Conservation (phyloP, 495 filamentous ascomycete genomes). For the Opeltia flavorubescens region DNA sequence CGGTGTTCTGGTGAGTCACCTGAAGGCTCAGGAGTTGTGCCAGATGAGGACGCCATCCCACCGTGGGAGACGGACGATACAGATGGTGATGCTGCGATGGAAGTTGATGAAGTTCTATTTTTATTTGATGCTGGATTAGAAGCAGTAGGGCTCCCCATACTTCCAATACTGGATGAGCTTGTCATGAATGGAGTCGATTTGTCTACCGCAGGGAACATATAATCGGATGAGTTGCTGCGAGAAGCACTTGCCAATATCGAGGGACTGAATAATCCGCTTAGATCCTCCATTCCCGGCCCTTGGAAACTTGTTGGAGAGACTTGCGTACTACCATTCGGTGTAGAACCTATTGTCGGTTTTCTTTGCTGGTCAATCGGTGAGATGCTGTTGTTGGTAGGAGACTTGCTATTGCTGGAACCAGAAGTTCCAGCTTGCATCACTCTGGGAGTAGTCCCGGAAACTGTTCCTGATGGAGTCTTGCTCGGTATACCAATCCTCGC, state of each 20-base stretch:
- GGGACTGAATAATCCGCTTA: slow-evolving; percentile 32
- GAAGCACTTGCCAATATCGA: slow-evolving; percentile 25
- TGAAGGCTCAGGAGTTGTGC: slow-evolving; percentile 60
- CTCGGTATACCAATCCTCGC: slow-evolving; percentile 14
- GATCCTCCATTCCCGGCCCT: slow-evolving; percentile 20
- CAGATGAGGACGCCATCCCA: slow-evolving; percentile 56
- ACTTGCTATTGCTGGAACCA: slow-evolving; percentile 8
- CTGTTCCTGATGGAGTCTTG: slow-evolving; percentile 13
- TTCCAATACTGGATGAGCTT: slow-evolving; percentile 6
- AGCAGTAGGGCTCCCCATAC: slow-evolving; percentile 8
- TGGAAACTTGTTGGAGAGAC: slow-evolving; percentile 19
- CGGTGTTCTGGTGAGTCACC: slow-evolving; percentile 34
- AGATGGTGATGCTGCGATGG: slow-evolving; percentile 36
- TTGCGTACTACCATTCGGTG: not conserved
- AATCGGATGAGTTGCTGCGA: slow-evolving; percentile 12
- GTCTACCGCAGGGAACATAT: slow-evolving; percentile 7
- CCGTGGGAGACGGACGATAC: slow-evolving; percentile 40
- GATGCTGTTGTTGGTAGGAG: not conserved
- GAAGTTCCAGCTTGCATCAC: slow-evolving; percentile 15
- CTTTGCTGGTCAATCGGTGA: slow-evolving; percentile 8
- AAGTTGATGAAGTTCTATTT: slow-evolving; percentile 15
- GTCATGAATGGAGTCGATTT: slow-evolving; percentile 1
- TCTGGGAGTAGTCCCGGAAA: slow-evolving; percentile 15
- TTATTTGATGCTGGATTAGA: slow-evolving; percentile 6
- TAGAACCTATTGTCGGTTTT: not conserved